These are phyloP conservation scores for Basidiobolus heterosporus DNA, from an alignment of 371 early-diverging fungal species.

Conservation along the genomic window DNA sequence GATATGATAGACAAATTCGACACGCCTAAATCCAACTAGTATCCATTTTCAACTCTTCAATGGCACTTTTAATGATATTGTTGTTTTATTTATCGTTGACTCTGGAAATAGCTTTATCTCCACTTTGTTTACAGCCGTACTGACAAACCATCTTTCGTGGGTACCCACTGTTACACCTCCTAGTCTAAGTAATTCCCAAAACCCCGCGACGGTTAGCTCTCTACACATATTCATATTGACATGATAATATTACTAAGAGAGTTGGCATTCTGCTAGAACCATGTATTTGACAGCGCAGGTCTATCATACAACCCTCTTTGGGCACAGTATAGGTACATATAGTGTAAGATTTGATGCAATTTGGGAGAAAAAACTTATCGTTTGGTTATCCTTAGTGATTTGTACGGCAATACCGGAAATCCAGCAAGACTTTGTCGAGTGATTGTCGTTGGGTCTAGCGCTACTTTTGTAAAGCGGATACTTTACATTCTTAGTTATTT, in stretches of 20 bases:
- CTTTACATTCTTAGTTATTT: conserved; percentile 38
- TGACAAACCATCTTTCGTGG: conserved; percentile 43
- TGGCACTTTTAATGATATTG: background rate
- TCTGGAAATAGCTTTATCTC: conserved; percentile 20
- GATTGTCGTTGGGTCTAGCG: conserved; percentile 31
- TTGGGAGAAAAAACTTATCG: background rate
- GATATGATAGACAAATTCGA: conserved; percentile 25
- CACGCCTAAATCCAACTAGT: conserved; percentile 17
- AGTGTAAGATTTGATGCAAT: too few relatives aligned
- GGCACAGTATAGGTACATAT: conserved; percentile 36
- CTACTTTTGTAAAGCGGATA: conserved; percentile 30
- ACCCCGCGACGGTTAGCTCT: too few relatives aligned
- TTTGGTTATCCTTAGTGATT: conserved; percentile 20
- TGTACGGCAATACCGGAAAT: conserved; percentile 39
- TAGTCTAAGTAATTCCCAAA: too few relatives aligned
- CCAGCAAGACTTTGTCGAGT: conserved; percentile 31
- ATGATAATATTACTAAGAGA: conserved; percentile 3
- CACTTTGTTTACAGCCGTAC: conserved; percentile 28
- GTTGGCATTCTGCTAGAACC: background rate
- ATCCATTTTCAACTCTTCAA: background rate
- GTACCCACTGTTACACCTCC: conserved; percentile 33
- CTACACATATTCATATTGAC: conserved; percentile 5
- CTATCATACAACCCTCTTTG: conserved; percentile 46
- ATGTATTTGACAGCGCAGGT: conserved; percentile 11
- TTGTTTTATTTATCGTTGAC: background rate